Base-by-base conservation (phyloP, 2,329 filamentous ascomycete genomes). In the Pseudopithomyces chartarum region DNA sequence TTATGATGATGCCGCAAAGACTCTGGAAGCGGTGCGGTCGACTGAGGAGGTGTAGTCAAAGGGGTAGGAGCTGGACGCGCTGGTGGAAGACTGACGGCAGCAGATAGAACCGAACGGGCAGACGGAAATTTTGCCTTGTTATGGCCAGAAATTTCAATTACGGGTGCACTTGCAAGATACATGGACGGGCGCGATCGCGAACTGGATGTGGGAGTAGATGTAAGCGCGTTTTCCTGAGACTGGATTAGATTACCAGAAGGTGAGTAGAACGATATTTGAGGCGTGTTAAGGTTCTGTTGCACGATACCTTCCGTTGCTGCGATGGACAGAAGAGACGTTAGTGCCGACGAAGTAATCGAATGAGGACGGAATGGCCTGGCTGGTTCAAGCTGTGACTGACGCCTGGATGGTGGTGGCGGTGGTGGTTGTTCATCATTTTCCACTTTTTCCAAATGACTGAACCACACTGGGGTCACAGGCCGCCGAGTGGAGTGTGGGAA, bases 271-370 rank as follows among this genome's bases (percentile, higher is more conserved):
- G 71, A 73, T 36, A 71, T 60, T 39, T 60, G 67, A 13, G 73
- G 65, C 36, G 64, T 66, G 17, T 64, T 58, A 45, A 65, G 61
- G 51, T 69, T 70, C 15, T 61, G 58, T 13, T 58, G 69, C 44
- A 75, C 63, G 40, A 77, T 73, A 19, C 73, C 74, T 38, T 71
- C 69, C 20, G 73, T 69, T 46, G 67, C 73, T 20, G 75, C 74
- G 54, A 77, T 69, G 17, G 74, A 73, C 22, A 77, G 61, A 34
- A 77, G 65, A 40, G 69, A 63, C 5, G 69, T 68, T 17, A 77
- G 57, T n/a, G 73, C 74, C 33, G 70, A 72, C 11, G 74, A 77
- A 5, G 62, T 72, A 22, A 76, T 66, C 3, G 65, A 70, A 43
- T 52, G 64, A 50, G 45, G 45, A 10, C 38, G 22, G 23, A 55